Evolutionary conservation across 106 monocot genomes (phyloP).

Genomic region (Dioscorea zingiberensis): DNA sequence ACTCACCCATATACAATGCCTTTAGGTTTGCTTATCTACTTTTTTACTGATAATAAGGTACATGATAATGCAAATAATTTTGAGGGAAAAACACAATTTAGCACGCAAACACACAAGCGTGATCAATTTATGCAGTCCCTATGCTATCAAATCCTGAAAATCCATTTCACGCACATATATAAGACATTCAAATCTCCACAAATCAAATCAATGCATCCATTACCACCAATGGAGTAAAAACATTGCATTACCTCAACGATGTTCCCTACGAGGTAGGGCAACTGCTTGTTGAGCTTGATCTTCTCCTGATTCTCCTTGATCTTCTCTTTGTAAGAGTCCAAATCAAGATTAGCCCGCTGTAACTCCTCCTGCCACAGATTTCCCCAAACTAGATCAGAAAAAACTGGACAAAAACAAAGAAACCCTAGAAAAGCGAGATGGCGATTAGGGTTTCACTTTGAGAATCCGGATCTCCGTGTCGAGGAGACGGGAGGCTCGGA

Average conservation of each 20-base stretch:
- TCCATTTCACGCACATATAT: too few species aligned
- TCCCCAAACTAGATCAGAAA: neutral
- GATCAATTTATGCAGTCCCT: too few species aligned
- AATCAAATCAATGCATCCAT: too few species aligned
- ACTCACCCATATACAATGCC: too few species aligned
- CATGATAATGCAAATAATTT: too few species aligned
- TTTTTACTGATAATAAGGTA: too few species aligned
- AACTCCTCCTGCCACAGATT: conserved; percentile 55
- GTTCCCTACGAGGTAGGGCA: conserved; percentile 89
- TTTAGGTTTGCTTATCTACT: too few species aligned
- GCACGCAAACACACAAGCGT: too few species aligned
- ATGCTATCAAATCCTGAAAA: too few species aligned
- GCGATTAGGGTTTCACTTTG: conserved; percentile 36
- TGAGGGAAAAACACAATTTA: too few species aligned
- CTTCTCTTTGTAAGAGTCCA: conserved; percentile 78
- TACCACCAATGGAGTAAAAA: too few species aligned
- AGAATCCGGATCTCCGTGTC: conserved; percentile 81
- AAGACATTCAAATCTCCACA: too few species aligned
- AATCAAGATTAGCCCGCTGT: conserved; percentile 66
- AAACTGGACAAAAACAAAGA: neutral
- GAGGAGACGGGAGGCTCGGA: conserved; percentile 66
- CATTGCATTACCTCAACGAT: conserved; percentile 64
- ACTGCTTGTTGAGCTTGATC: conserved; percentile 93
- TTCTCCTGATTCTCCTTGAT: conserved; percentile 94
- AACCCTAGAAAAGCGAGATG: neutral